Evolutionary conservation across 495 filamentous ascomycete species (phyloP), one percentile per base, ranked within the genome.

Genomic region (Bacidia gigantensis): DNA sequence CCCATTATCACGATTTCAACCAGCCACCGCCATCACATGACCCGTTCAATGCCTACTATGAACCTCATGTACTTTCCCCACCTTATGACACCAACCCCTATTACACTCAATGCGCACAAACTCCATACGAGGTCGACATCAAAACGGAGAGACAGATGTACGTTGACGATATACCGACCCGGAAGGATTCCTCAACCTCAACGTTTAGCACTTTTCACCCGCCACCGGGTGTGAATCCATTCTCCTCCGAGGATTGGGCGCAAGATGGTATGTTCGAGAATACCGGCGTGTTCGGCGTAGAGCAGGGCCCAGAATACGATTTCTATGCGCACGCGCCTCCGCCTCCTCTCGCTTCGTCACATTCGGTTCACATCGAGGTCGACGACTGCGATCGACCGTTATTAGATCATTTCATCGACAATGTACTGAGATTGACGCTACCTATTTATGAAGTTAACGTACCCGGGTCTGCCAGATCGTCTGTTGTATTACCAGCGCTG

Each of bases 71-170:
- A 54, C 61, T 61, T 23, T 76, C 66, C 29, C 71, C 67, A 14
- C 66, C 53, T 11, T 66, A 70, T 22, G 53, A 42, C 3, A 56
- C 61, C 20, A 52, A 63, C 20, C 26, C 63, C 23, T 75, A 74
- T 48, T 69, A 66, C 2, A 72, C 71, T 57, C 62, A 69, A 51
- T 57, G 82, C 77, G 67, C 75, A 12, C 44, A 54, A 11, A 52
- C 81, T 17, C 87, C 88, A 0, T 96, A 93, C 62, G 90, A 96
- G 64, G 82, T 96, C 54, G 92, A 98, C 64, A 83, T 96, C 69
- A 89, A 85, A 74, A 96, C 92, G 0, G 88, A 95, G 67, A 77
- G 89, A 56, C 88, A 97, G 62, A 90, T 88, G 67, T 97, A 86
- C 64, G 79, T 98, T 62, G 87, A 96, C 58, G 87, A 94, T 65